Conservation (phyloP, 2,329 filamentous ascomycete genomes). For the Microdochium bolleyi region DNA sequence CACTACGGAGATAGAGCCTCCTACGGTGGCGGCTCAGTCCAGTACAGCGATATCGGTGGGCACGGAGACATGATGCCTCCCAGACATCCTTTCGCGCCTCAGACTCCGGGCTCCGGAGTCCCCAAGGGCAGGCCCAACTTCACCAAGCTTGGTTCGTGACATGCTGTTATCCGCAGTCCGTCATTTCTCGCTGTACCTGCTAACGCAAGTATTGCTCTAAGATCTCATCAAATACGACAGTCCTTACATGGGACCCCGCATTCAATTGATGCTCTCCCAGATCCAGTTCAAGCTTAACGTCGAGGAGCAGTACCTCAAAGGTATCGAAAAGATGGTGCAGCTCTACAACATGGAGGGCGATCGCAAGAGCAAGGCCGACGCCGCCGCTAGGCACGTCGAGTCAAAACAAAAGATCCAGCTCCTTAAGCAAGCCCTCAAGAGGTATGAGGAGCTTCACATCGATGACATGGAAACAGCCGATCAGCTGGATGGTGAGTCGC, state of each 20-base stretch:
- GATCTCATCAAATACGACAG: conserved; percentile 99
- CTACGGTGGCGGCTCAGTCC: conserved; percentile 44
- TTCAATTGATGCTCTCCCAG: conserved; percentile 98
- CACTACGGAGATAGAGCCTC: conserved; percentile 42
- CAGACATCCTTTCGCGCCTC: conserved; percentile 68
- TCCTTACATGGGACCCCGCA: conserved; percentile 87
- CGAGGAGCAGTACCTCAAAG: conserved; percentile 97
- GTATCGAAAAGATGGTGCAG: conserved; percentile 98
- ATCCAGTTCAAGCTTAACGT: conserved; percentile 98
- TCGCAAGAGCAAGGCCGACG: conserved; percentile 88
- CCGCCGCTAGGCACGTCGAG: conserved; percentile 80
- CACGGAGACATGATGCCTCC: conserved; percentile 73
- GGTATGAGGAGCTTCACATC: conserved; percentile 95
- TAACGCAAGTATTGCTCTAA: conserved; percentile 24
- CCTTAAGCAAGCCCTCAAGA: conserved; percentile 87
- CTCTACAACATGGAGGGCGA: conserved; percentile 97
- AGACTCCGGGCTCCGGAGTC: conserved; percentile 56
- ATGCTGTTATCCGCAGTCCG: background rate
- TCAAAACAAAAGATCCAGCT: conserved; percentile 98
- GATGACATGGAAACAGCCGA: conserved; percentile 72
- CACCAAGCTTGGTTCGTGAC: conserved; percentile 78
- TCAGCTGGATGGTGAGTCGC: conserved; percentile 64
- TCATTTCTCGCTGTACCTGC: background rate
- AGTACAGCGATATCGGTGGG: conserved; percentile 51
- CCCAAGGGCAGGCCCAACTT: conserved; percentile 82